Evolutionary conservation across 164 flowering plant genomes (phyloP), one percentile per base, ranked within the genome.

Genomic region (Saururus chinensis): DNA sequence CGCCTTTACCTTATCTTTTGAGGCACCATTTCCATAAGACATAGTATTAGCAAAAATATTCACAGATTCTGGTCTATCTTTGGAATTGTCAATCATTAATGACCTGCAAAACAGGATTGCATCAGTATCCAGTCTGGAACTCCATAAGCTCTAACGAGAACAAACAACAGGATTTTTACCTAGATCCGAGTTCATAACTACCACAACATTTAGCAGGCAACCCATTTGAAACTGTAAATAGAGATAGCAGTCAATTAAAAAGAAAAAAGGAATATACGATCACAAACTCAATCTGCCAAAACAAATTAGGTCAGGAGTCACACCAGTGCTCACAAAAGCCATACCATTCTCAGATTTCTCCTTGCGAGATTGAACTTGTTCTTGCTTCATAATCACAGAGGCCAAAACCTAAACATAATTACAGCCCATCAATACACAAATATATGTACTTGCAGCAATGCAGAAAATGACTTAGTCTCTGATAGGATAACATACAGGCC

Each of bases 51-150:
- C 45, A 23, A 53, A 56, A 66, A 35, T 40, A 25, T 65, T 53
- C 57, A 79, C 66, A 48, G 68, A 57, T 57, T 75, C 76, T 62
- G 79, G 52, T 82, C 83, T 71, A 60, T 71, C 26, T 22, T 79
- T 81, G 70, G 62, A 13, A 52, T 41, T 26, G 66, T 67, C 70
- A 16, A 71, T 63, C 61, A 71, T 62, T 56, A 74, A 68, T 24
- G 75, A 66, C 72, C 86, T 83, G 71, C 70, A 56, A 60, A 35
- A 48, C 22, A 59, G 20, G 61, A 26, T 40, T 51, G 53, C 37
- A 24, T 56, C 40, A 66, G 19, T 56, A 13, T 9, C 17, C 17
- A 4, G 49, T 45, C 49, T 12, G 17, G 49, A 12, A 45, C 11
- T 45, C 11, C 2, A 12, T 12, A 45, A 2, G 17, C 17, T 12